Conservation (phyloP, 257 asterid species). For the Eucommia ulmoides region DNA sequence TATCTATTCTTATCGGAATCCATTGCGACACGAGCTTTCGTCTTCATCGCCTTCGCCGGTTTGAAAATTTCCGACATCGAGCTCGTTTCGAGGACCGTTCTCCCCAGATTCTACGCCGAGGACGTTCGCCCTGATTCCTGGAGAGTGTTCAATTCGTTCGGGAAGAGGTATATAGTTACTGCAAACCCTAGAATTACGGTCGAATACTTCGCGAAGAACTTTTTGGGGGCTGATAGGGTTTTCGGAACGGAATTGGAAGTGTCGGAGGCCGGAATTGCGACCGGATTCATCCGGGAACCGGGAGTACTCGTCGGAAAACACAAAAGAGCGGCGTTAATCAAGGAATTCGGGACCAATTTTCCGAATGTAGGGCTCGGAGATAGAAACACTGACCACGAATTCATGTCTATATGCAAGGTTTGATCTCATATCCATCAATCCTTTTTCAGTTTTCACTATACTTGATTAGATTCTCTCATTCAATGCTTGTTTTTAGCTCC, state of each 20-base stretch:
- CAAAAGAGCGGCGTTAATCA: conserved; percentile 40
- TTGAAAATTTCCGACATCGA: conserved; percentile 61
- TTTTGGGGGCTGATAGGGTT: conserved; percentile 79
- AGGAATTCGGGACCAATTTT: conserved; percentile 43
- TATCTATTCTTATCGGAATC: conserved; percentile 57
- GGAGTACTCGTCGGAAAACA: conserved; percentile 67
- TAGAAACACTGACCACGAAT: conserved; percentile 59
- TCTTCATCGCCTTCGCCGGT: conserved; percentile 59
- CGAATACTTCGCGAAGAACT: conserved; percentile 51
- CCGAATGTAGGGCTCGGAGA: conserved; percentile 90
- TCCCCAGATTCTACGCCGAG: conserved; percentile 74
- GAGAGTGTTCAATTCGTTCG: conserved; percentile 64
- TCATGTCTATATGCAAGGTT: conserved; percentile 90
- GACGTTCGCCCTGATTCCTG: conserved; percentile 68
- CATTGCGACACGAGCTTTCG: conserved; percentile 27
- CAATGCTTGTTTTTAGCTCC: no score
- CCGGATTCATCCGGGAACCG: conserved; percentile 67
- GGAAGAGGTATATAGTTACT: conserved; percentile 59
- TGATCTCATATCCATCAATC: no score
- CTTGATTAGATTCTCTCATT: no score
- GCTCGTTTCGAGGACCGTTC: conserved; percentile 63
- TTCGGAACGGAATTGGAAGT: conserved; percentile 68
- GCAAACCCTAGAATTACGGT: conserved; percentile 78
- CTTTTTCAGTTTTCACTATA: no score
- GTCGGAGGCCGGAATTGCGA: conserved; percentile 54